phyloP scores from a whole-genome alignment of 192 early-diverging fungal genomes.

The Spinellus fusiger region DNA sequence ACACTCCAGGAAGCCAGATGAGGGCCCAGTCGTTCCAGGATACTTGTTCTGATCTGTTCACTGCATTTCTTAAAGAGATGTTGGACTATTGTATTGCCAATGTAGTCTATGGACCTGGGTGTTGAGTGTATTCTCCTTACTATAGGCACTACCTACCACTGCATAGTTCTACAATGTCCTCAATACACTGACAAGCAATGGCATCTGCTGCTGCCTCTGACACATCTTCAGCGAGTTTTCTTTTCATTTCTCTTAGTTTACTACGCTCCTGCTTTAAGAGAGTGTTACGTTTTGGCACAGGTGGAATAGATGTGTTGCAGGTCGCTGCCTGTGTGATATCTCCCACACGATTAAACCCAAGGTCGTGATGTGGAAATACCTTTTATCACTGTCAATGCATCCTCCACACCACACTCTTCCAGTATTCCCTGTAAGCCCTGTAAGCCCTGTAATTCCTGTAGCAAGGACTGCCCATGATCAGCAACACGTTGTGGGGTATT shows the following conservation, averaged over 20 bases:
- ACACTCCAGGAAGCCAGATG: conserved; percentile 83
- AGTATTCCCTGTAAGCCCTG: conserved; percentile 2
- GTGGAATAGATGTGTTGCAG: conserved; percentile 39
- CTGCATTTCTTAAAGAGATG: conserved; percentile 75
- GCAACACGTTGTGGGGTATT: conserved; percentile 16
- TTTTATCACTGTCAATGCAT: neutral
- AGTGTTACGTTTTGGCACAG: neutral
- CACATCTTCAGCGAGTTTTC: conserved; percentile 60
- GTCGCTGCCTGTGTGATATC: neutral
- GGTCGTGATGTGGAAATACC: neutral
- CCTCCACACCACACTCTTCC: neutral
- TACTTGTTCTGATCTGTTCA: conserved; percentile 60
- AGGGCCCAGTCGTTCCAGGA: conserved; percentile 71
- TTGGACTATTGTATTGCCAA: conserved; percentile 95
- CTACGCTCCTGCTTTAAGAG: conserved; percentile 64
- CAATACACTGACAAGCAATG: conserved; percentile 71
- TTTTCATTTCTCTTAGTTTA: conserved; percentile 79
- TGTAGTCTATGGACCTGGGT: conserved; percentile 55
- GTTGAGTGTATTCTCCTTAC: neutral
- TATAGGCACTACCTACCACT: conserved; percentile 53
- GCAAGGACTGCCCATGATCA: too few species aligned
- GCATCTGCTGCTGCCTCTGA: conserved; percentile 64
- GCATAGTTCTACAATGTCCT: conserved; percentile 81
- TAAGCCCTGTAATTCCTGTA: too few species aligned
- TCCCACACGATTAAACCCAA: neutral